Evolutionary conservation across 1,284 basidiomycete species (phyloP), one percentile per base, ranked within the genome.

Genomic region (Stereum hirsutum): DNA sequence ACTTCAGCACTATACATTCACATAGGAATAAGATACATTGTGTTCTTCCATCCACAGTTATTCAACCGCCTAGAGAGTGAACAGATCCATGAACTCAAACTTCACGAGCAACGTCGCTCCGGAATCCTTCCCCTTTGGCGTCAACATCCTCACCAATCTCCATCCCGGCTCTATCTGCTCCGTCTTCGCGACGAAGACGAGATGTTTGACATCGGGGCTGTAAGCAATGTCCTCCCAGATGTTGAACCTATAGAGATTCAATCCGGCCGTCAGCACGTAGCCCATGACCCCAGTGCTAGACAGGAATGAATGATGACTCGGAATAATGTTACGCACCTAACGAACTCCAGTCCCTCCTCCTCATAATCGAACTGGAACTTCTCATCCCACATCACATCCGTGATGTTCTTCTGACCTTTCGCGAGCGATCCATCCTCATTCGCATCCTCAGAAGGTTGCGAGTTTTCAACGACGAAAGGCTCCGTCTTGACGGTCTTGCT

Each of bases 121-220:
- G 2, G 68, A 71, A 51, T 72, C 62, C 53, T 74, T 74, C 10
- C 78, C 78, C 32, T 67, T 64, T 59, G 62, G 60, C 52, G 75
- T 64, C 43, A 81, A 55, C 60, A 82, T 60, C 17, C 71, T 60
- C 25, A 78, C 57, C 35, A 79, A 55, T 26, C 66, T 62, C 73
- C 70, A 77, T 24, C 68, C 74, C 44, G 59, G 57, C 42, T 68
- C 59, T 23, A 77, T 48, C 45, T 71, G 57, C 10, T 60, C 58
- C 25, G 77, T 46, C 10, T 69, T 63, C 8, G 65, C 72, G 53
- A 74, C 76, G 51, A 78, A 78, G 3, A 69, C 59, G 1, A 61
- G 69, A 11, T 76, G 48, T 25, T 59, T 54, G 39, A 70, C 65
- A 52, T 76, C 69, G 39, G 53, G 58, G 19, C 64, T 64, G 44